Evolutionary conservation across 768 basidiomycete genomes (phyloP), one percentile per base, ranked within the genome.

Genomic region (Mycena latifolia): DNA sequence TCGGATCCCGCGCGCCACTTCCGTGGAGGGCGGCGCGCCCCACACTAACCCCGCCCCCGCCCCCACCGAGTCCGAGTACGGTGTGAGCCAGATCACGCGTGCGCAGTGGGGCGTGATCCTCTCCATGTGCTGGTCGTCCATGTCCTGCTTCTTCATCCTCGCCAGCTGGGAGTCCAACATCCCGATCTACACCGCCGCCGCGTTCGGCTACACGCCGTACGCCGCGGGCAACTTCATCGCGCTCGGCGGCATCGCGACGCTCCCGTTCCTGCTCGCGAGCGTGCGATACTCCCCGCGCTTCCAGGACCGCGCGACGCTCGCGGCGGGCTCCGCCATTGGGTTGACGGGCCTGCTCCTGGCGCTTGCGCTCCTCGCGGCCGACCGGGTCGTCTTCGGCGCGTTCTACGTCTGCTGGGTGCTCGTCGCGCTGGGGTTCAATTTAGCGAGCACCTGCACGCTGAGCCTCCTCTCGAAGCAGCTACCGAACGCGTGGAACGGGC

Each of bases 181-280:
- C 47, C 86, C 86, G 45, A 78, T 87, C 47, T 86, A 81, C 71
- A 78, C 81, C 41, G 79, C 64, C 20, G 33, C 76, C 17, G 71
- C 75, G 22, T 85, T 91, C 72, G 73, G 81, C 71, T 90, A 86
- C 81, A 84, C 85, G 17, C 90, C 89, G 0, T 90, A 85, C 71
- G 80, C 83, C 20, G 88, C 89, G 4, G 91, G 88, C 11, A 91
- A 91, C 76, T 88, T 90, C 77, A 89, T 91, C 74, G 89, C 88
- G 27, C 82, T 92, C 14, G 89, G 89, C 20, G 91, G 89, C 12
- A 77, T 86, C 33, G 78, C 83, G 25, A 81, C 86, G 31, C 85
- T 91, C 74, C 90, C 91, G 5, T 90, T 92, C 81, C 86, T 92
- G 58, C 79, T 90, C 63, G 70, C 81, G 29, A 91, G 89, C 76